Evolutionary conservation across 257 asterid species (phyloP), one percentile per base, ranked within the genome.

Genomic region (Salvia splendens): DNA sequence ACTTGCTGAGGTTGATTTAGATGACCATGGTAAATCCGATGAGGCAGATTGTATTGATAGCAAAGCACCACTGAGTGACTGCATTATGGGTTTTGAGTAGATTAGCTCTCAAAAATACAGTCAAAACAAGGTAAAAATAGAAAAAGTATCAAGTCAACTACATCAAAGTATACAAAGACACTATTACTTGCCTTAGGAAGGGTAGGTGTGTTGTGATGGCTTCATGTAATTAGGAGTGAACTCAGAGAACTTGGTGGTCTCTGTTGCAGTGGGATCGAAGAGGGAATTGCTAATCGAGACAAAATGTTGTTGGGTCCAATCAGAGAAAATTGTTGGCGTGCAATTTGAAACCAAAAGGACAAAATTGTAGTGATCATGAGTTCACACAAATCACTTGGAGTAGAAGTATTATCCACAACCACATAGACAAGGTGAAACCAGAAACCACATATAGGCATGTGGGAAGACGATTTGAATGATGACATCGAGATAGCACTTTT

Each of bases 1-100:
- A 94, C n/a, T n/a, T 95, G 91, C 86, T 73, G 96, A 81, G 76
- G 92, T 36, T 75, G 89, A 38, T 69, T 92, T 81, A 16, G 93
- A 68, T 47, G 93, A 72, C 66, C 89, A 89, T 46, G 83, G 83
- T 62, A 87, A 78, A 65, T 87, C 96, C 66, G 89, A 74, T 57
- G 89, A 80, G 28, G 88, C 73, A 70, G 96, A 35, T 47, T 78
- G 88, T 0, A 71, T 33, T 50, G 85, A 78, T 54, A 85, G 71
- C 43, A 80, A 63, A 72, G 24, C 24, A 20, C 24, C 24, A 20
- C 1, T 20, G 24, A 20, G 24, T 20, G 24, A 20, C 24, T 20
- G 69, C 73, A 83, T 42, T 58, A 61, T 49, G 49, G 62, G 32
- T 70, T 57, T 50, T 20, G 35, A 68, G 65, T 40, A 68, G 41